Conservation (phyloP, 371 early-diverging fungal species). For the Syncephalastrum racemosum region DNA sequence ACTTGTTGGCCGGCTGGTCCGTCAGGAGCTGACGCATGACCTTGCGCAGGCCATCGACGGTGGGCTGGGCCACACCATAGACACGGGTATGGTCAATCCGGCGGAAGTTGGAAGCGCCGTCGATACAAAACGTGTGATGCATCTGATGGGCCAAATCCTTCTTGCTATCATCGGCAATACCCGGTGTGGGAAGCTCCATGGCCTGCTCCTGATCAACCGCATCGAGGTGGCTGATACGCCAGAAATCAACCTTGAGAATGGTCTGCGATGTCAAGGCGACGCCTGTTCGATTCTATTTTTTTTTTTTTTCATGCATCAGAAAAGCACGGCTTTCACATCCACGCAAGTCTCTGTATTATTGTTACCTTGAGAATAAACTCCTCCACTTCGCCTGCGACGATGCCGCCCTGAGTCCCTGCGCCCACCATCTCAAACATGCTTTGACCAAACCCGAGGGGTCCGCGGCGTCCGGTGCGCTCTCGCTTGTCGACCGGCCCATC, state of each 20-base stretch:
- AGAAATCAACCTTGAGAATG: slow-evolving; percentile 74
- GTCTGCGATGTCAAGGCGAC: slow-evolving; percentile 66
- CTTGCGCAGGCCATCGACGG: slow-evolving; percentile 60
- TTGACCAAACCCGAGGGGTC: slow-evolving; percentile 14
- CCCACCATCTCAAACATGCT: slow-evolving; percentile 55
- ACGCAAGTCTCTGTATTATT: background rate
- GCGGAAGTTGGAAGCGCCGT: slow-evolving; percentile 52
- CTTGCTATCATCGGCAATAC: background rate
- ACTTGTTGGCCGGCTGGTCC: slow-evolving; percentile 26
- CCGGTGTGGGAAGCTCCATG: slow-evolving; percentile 1
- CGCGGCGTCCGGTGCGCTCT: slow-evolving; percentile 1
- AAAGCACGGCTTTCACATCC: slow-evolving; percentile 6
- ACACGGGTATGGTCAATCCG: slow-evolving; percentile 43
- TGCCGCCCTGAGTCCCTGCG: slow-evolving; percentile 31
- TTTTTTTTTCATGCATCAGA: background rate
- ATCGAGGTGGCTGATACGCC: slow-evolving; percentile 41
- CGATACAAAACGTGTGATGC: slow-evolving; percentile 38
- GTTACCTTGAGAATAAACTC: slow-evolving; percentile 60
- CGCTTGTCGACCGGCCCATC: background rate
- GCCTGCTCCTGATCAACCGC: slow-evolving; percentile 9
- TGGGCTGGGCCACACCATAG: slow-evolving; percentile 75
- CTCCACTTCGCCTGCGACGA: slow-evolving; percentile 56
- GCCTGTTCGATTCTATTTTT: slow-evolving; percentile 57
- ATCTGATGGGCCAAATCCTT: slow-evolving; percentile 12
- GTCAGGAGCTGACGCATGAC: slow-evolving; percentile 37